Percentiles rank a stretch among this genome's conserved stretches.
Evolutionary conservation across 352 stramenopile species (phyloP).

Genomic region (Pythium aristosporum): DNA sequence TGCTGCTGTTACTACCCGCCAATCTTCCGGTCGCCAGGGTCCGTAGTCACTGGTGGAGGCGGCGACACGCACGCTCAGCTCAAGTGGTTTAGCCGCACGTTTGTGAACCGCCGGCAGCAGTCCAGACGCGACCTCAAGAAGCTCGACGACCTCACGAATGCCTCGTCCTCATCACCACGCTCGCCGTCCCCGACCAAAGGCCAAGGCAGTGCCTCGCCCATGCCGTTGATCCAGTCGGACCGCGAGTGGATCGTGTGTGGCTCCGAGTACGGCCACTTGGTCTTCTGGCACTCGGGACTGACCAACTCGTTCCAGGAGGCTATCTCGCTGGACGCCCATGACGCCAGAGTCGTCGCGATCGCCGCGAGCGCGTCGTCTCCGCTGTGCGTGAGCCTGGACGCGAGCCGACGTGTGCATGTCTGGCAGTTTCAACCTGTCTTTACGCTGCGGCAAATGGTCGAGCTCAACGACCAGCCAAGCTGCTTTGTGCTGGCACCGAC

Average conservation of each 20-base stretch:
- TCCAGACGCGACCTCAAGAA: conserved; percentile 22
- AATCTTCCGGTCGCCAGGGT: conserved; percentile 33
- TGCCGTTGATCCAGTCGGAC: conserved; percentile 40
- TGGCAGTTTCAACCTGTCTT: conserved; percentile 66
- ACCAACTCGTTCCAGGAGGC: conserved; percentile 35
- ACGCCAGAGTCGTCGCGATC: conserved; percentile 44
- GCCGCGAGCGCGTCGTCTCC: conserved; percentile 42
- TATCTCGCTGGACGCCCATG: conserved; percentile 57
- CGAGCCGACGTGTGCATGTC: conserved; percentile 38
- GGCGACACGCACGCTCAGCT: conserved; percentile 24
- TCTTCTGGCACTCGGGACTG: conserved; percentile 72
- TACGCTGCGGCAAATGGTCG: conserved; percentile 46
- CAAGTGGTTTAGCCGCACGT: conserved; percentile 37
- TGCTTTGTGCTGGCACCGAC: conserved; percentile 51
- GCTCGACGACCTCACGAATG: conserved; percentile 17
- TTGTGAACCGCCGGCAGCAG: conserved; percentile 29
- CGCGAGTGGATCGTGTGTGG: conserved; percentile 69
- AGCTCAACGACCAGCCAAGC: conserved; percentile 45
- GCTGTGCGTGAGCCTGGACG: conserved; percentile 58
- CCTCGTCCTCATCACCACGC: neutral
- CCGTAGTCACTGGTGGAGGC: neutral
- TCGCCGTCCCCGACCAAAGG: conserved; percentile 3
- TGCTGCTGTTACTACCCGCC: conserved; percentile 60
- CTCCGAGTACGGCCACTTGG: conserved; percentile 56
- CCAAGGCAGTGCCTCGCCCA: neutral